Evolutionary conservation across 441 rosid species (phyloP), one percentile per base, ranked within the genome.

Genomic region (Metrosideros polymorpha): DNA sequence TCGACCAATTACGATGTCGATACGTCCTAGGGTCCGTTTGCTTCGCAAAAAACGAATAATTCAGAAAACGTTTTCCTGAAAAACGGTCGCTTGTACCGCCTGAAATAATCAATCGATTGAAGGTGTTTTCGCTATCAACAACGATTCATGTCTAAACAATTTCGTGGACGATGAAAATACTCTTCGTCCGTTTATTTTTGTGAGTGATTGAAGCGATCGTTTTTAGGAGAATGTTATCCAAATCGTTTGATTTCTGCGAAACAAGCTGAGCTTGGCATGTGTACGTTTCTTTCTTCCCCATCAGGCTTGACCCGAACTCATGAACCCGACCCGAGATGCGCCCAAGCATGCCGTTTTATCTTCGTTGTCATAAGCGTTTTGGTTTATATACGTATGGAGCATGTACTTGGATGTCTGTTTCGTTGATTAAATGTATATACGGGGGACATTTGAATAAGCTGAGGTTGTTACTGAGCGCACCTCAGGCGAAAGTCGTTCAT

Each of bases 141-240:
- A 9, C 10, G 57, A 55, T 0, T 55, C 24, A 55, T 9, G n/a
- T 27, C 0, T 25, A 0, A 56, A 27, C 15, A 56, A 10, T 12
- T 56, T 56, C 14, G 10, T 12, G 2, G 0, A 56, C 4, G 3
- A 56, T 0, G 0, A 56, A 56, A 0, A 56, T 56, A 56, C 30
- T 27, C 27, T 56, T 1, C 6, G 1, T 56, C 27, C 0, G 3
- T 27, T 55, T 27, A 55, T 0, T 25, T 55, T 12, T 12, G 3
- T 5, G 0, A 2, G 7, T 6, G 15, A 56, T 27, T 24, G 2
- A 54, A 54, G 0, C 25, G 24, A 24, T 27, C 1, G 1, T 27
- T 0, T 25, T 56, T 56, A 55, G n/a, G 2, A 55, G 12, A 2
- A 27, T 56, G 6, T 5, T 55, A 25, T 25, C n/a, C 3, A 25